Base-by-base conservation (phyloP, 2,329 filamentous ascomycete species). In the Fusarium oligoseptatum region DNA sequence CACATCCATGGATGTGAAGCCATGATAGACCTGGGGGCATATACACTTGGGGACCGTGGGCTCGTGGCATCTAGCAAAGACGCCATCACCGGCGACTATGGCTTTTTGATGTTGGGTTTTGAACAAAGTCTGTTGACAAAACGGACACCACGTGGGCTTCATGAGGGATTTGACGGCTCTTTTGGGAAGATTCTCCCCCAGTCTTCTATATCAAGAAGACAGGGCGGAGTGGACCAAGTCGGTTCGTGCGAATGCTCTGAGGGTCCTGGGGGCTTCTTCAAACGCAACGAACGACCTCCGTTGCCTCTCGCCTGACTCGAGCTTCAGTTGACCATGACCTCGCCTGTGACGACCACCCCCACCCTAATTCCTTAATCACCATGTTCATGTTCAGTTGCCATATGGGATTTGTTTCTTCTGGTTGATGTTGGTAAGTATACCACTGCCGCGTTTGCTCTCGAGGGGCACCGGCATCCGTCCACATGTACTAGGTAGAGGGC, bases 1-100 rank as follows among this genome's bases (percentile, higher is more conserved):
- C 83, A 78, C 77, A 74, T 64, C 6, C 48, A 55, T n/a, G 24
- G 48, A 52, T 55, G 70, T 71, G 83, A 83, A 84, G 83, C 84
- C 83, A 80, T 83, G 85, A 87, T 87, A 84, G 83, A 89, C 87
- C 87, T 88, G 87, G 85, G 87, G 88, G 88, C 86, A 87, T 85
- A 79, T 84, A 74, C 78, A 81, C 76, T 80, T 77, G 64, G 81
- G 80, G 77, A 80, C 77, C 79, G 83, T 80, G 82, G 83, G 82
- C 83, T 84, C 77, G 82, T 84, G 82, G 82, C 80, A 78, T 80
- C 70, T 75, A 57, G 37, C 60, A 73, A 66, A 71, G 37, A 58
- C 66, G 71, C 56, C 52, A 32, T 75, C 34, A 50, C 39, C n/a
- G 74, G 72, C 77, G 74, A 74, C 66, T 65, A 67, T 72, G 79